Evolutionary conservation across 1,139 yeast genomes (phyloP), one percentile per base, ranked within the genome.

Genomic region (Hyphopichia fennica): DNA sequence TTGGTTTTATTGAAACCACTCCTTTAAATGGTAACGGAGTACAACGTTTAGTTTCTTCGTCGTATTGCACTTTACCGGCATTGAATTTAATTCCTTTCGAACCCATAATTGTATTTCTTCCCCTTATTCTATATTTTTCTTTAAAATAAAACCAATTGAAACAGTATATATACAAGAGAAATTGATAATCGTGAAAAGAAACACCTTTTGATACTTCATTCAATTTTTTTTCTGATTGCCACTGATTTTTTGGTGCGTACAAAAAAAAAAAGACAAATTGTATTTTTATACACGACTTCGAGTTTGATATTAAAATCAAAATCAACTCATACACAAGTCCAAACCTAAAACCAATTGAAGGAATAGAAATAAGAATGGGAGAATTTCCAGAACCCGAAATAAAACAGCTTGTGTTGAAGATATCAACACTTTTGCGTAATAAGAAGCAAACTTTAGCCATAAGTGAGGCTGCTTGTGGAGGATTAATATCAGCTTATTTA

Each of bases 401-500:
- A 6, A 60, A 68, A 37, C 56, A 50, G 17, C 64, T 82, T 13
- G 89, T 86, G 4, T 53, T 58, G 5, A 67, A 71, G 53, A 86
- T 87, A 35, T 84, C 95, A 0, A 61, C 60, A 33, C 67, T 82
- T 11, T 70, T 87, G 34, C 63, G 78, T 25, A 57, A 62, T 13
- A 67, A 82, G 18, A 64, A 73, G 6, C 82, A 83, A 56, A 86
- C 95, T 0, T 66, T 88, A 35, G 87, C 95, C 1, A 83, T 87
- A 3, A 82, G 91, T 4, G 96, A 88, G 57, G 90, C 95, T 9
- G 95, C 96, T 0, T 88, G 96, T 62, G 96, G 96, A 9, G 96
- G 96, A 0, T 72, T 88, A 23, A 67, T 88, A 9, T 84, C 95
- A 5, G 87, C 96, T 1, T 87, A 86, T 54, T 60, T 88, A 32